These are phyloP conservation scores for Colletotrichum shisoi DNA, from an alignment of 2,329 filamentous ascomycete species.

Conservation along the genomic window DNA sequence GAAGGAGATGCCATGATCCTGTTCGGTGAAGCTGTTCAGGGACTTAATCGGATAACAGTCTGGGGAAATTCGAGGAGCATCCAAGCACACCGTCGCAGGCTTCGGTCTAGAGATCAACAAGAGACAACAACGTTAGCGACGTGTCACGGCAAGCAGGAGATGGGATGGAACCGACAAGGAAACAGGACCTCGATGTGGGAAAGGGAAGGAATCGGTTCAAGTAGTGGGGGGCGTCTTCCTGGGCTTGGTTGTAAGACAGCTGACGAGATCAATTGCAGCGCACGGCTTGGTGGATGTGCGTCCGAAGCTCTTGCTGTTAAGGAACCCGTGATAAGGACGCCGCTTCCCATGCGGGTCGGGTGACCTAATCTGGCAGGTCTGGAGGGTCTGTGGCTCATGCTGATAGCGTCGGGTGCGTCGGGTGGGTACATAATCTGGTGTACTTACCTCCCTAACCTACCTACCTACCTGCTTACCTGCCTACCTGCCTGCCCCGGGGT, in stretches of 20 bases:
- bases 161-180: slow-evolving; percentile 9
- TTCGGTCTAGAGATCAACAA: slow-evolving; percentile 33
- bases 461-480: not conserved
- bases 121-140: slow-evolving; percentile 36
- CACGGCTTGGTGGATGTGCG: slow-evolving; percentile 33
- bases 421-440: slow-evolving; percentile 9
- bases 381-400: slow-evolving; percentile 34
- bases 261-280: slow-evolving; percentile 39
- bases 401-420: slow-evolving; percentile 30
- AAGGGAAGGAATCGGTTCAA: slow-evolving; percentile 18
- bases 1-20: slow-evolving; percentile 51
- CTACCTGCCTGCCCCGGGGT: not conserved
- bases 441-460: not conserved
- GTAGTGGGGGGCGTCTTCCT: slow-evolving; percentile 30
- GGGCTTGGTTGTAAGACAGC: slow-evolving; percentile 34
- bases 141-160: slow-evolving; percentile 22
- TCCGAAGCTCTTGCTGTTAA: slow-evolving; percentile 35
- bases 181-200: slow-evolving; percentile 8
- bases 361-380: slow-evolving; percentile 40
- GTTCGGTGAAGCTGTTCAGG: slow-evolving; percentile 13
- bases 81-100: slow-evolving; percentile 34
- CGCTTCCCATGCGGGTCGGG: slow-evolving; percentile 36
- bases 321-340: slow-evolving; percentile 39
- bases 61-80: slow-evolving; percentile 23
- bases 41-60: slow-evolving; percentile 17